Conservation (phyloP, 257 asterid species). For the Striga asiatica region DNA sequence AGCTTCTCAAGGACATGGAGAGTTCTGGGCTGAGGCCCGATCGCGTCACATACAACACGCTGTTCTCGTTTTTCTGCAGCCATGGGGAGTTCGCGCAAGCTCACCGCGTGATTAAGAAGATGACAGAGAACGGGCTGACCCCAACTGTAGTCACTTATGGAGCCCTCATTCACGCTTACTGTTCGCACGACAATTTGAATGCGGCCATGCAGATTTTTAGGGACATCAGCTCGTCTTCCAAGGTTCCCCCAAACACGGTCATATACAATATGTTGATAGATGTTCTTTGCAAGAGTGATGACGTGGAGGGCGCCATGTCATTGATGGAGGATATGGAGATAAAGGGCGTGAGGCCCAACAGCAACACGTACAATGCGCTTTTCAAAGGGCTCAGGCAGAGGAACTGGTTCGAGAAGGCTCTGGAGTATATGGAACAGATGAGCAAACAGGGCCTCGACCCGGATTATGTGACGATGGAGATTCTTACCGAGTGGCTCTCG, state of each 20-base stretch:
- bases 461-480: constrained; percentile 67
- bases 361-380: constrained; percentile 62
- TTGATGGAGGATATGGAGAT: constrained; percentile 64
- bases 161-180: constrained; percentile 57
- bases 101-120: constrained; percentile 32
- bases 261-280: constrained; percentile 62
- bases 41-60: constrained; percentile 56
- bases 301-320: constrained; percentile 48
- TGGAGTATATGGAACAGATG: constrained; percentile 74
- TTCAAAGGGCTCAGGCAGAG: constrained; percentile 57
- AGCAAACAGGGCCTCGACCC: constrained; percentile 56
- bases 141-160: constrained; percentile 77
- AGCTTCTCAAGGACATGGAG: constrained; percentile 56
- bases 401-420: constrained; percentile 54
- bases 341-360: constrained; percentile 49
- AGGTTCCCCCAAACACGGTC: constrained; percentile 46
- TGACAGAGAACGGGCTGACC: constrained; percentile 39
- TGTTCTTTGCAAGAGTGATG: constrained; percentile 51
- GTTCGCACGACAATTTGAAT: constrained; percentile 33
- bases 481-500: constrained; percentile 71
- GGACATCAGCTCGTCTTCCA: constrained; percentile 37
- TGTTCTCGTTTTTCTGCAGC: constrained; percentile 51
- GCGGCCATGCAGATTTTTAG: constrained; percentile 50
- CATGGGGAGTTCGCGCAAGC: constrained; percentile 51
- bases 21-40: constrained; percentile 50